Percentiles rank a stretch among this genome's conserved stretches.
phyloP scores from a whole-genome alignment of 2,329 filamentous ascomycete species.

The Orbilia quercus region DNA sequence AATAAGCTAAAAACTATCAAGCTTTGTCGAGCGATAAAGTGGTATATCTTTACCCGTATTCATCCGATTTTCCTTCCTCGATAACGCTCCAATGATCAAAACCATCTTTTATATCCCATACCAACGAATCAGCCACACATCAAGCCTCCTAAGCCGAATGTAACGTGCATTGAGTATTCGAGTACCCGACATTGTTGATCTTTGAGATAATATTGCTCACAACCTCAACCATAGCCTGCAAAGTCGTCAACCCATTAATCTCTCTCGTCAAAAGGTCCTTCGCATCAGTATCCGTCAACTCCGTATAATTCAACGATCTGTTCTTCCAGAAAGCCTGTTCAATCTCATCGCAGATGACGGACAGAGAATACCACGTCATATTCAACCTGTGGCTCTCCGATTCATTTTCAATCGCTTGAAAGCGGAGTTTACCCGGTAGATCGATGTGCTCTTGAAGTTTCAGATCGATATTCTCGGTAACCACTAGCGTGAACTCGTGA shows the following conservation, averaged over 20 bases:
- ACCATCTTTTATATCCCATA: not conserved
- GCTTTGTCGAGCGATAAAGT: too few relatives aligned
- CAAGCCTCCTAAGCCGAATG: conserved; percentile 12
- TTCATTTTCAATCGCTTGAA: conserved; percentile 21
- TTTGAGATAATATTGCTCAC: conserved; percentile 44
- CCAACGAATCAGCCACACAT: not conserved
- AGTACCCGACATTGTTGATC: conserved; percentile 52
- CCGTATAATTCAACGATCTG: conserved; percentile 13
- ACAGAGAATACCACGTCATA: conserved; percentile 47
- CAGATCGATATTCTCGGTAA: conserved; percentile 50
- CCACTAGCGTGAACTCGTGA: conserved; percentile 47
- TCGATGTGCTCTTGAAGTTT: conserved; percentile 28
- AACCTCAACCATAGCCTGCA: conserved; percentile 36
- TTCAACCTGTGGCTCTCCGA: conserved; percentile 31
- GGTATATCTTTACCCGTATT: too few relatives aligned
- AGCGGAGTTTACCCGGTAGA: conserved; percentile 29
- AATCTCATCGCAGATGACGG: conserved; percentile 34
- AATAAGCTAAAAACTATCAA: too few relatives aligned
- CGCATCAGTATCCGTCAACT: conserved; percentile 33
- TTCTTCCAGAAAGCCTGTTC: conserved; percentile 47
- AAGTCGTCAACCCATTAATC: conserved; percentile 24
- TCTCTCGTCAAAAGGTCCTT: conserved; percentile 36
- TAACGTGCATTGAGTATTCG: conserved; percentile 44
- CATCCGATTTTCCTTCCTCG: too few relatives aligned
- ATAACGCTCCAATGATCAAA: not conserved